Evolutionary conservation across 2,329 filamentous ascomycete genomes (phyloP), one percentile per base, ranked within the genome.

Genomic region (Phialemonium atrogriseum): DNA sequence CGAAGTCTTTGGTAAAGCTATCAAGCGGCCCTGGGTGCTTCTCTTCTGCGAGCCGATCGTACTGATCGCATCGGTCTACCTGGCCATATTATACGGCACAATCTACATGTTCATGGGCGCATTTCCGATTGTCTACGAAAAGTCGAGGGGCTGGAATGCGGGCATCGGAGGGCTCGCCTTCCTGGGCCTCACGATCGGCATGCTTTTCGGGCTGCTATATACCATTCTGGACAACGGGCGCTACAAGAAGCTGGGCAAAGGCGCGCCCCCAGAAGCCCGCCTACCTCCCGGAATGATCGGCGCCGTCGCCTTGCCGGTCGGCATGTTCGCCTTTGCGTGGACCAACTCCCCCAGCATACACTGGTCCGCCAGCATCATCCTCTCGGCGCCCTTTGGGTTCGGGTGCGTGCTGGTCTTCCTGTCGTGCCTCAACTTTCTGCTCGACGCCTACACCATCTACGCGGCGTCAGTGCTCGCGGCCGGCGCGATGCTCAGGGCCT

Each of bases 31-130:
- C 2, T 72, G 80, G n/a, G 78, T 85, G 0, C 59, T 88, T 22
- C 66, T 85, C 9, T 70, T 81, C 37, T 66, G 67, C 20, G 80
- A 84, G 54, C 79, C 81, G 34, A 82, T 85, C 34, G 77, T 85
- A 33, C 62, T 73, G 1, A 58, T 78, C 8, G 58, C 85, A 14
- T 80, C 77, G 22, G 60, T 84, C 34, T 85, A 85, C 57, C 80
- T 80, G 64, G 71, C 77, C 25, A 84, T 85, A 55, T 77, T 83
- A 53, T 87, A 88, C 48, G 81, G 68, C 11, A 65, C 89, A 1
- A 72, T 94, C 1, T 94, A 91, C 49, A 76, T 89, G 15, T 91
- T 91, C 62, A 66, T 94, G 32, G 88, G 84, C 0, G 83, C 85
- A 1, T 93, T 93, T 46, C 80, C 83, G 1, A 72, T 91, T 26